Evolutionary conservation across 1,139 yeast species (phyloP), one percentile per base, ranked within the genome.

Genomic region (Arxiozyma telluris): DNA sequence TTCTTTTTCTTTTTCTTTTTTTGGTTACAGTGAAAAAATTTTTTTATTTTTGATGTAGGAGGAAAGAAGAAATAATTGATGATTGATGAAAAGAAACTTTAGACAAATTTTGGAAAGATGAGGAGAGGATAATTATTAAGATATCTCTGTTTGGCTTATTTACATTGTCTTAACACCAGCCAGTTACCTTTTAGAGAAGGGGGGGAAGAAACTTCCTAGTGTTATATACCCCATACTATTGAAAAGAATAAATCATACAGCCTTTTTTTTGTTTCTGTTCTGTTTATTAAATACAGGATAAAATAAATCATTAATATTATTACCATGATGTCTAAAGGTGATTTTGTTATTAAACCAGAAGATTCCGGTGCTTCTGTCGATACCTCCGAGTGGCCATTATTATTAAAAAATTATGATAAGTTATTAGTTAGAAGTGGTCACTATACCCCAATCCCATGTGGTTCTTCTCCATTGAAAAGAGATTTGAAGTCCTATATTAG

Each of bases 381-480:
- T 73, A 86, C 98, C 57, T 84, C 95, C 58, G 87, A 86, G 63
- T 93, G 98, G 98, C 98, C 98, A 50, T 79, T 93, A 67, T 79
- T 93, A 68, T 79, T 93, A 72, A 93, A 93, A 74, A 85, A 93
- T 78, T 93, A 84, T 73, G 98, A 93, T 78, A 87, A 91, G 76
- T 78, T 93, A 59, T 78, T 91, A 61, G 97, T 93, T 54, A 87
- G 98, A 77, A 86, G 95, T 59, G 96, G 96, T 53, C 97, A 90
- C 72, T 91, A 90, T 73, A 91, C 98, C 52, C 97, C 98, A 62
- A 90, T 91, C 63, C 97, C 97, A 66, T 80, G 93, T 51, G 98
- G 98, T 59, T 82, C 94, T 70, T 83, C 96, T 56, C 98, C 98
- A 57, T 79, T 88, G 69, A 90, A 90, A 75, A 85, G 98, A 77